Percentiles rank a stretch among this genome's conserved stretches.
Evolutionary conservation across 1,284 basidiomycete species (phyloP).

Genomic region (Xerocomus amazonicus): DNA sequence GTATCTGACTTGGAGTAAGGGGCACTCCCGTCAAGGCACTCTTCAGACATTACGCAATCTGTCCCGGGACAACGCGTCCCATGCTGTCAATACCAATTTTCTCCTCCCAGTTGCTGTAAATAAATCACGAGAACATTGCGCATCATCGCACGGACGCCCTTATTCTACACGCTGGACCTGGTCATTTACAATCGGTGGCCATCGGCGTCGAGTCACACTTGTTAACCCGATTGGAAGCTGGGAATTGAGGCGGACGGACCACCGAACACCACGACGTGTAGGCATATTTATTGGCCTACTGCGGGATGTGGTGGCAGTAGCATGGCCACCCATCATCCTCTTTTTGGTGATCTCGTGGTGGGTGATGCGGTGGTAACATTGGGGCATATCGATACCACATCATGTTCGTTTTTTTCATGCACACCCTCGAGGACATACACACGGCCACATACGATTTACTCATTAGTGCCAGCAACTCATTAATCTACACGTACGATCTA

Average conservation of each 20-base stretch:
- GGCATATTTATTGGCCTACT: constrained; percentile 33
- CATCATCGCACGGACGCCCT: constrained; percentile 14
- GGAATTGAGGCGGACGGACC: constrained; percentile 4
- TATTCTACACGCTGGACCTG: constrained; percentile 22
- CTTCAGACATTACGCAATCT: constrained; percentile 12
- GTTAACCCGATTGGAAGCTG: constrained; percentile 12
- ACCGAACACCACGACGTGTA: constrained; percentile 11
- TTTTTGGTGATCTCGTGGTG: constrained; percentile 27
- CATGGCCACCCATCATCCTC: constrained; percentile 35
- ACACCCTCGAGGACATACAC: too few species aligned
- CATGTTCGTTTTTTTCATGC: too few species aligned
- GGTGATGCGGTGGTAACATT: constrained; percentile 25
- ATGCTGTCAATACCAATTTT: constrained; percentile 5
- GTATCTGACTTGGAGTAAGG: constrained; percentile 6
- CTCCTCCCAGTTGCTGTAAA: constrained; percentile 18
- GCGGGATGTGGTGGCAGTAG: constrained; percentile 34
- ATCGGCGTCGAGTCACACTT: constrained; percentile 28
- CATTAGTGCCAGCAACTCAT: not conserved
- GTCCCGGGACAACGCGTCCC: constrained; percentile 4
- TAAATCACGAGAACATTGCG: constrained; percentile 8
- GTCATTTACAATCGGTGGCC: constrained; percentile 29
- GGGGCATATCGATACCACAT: too few species aligned
- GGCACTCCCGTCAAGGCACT: constrained; percentile 7
- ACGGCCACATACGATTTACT: too few species aligned
- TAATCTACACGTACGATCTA: too few species aligned